These are phyloP conservation scores for Calonectria hawksworthii DNA, from an alignment of 2,329 filamentous ascomycete species.

Conservation along the genomic window DNA sequence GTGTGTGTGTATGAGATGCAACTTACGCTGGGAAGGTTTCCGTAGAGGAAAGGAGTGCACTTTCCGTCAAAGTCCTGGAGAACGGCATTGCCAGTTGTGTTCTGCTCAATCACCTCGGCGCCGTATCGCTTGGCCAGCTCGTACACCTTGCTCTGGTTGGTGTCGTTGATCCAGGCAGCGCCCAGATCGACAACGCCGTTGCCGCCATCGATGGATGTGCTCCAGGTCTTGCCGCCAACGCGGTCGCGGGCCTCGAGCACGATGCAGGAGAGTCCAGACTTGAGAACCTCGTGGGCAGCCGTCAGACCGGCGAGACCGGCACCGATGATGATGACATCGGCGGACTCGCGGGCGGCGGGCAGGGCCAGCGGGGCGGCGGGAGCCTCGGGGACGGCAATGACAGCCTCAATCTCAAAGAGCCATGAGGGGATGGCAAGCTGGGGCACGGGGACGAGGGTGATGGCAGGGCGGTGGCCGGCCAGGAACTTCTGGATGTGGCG, in stretches of 20 bases:
- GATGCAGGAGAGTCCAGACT: slow-evolving; percentile 52
- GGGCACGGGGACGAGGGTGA: slow-evolving; percentile 58
- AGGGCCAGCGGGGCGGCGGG: slow-evolving; percentile 10
- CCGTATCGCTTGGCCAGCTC: slow-evolving; percentile 55
- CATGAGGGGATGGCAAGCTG: slow-evolving; percentile 54
- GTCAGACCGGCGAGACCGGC: slow-evolving; percentile 56
- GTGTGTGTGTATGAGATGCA: background rate
- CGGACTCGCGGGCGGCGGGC: slow-evolving; percentile 17
- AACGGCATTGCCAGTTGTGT: slow-evolving; percentile 58
- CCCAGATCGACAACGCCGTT: slow-evolving; percentile 63
- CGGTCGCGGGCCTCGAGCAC: slow-evolving; percentile 64
- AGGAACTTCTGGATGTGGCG: slow-evolving; percentile 55
- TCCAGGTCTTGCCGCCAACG: slow-evolving; percentile 66
- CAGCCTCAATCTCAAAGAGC: slow-evolving; percentile 61
- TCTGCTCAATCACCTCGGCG: slow-evolving; percentile 61
- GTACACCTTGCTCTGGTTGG: slow-evolving; percentile 62
- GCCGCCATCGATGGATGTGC: slow-evolving; percentile 45
- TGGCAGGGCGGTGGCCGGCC: slow-evolving; percentile 55
- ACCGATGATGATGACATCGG: slow-evolving; percentile 56
- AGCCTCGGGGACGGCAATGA: slow-evolving; percentile 43
- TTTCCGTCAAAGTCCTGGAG: slow-evolving; percentile 57
- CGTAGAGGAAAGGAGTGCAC: slow-evolving; percentile 26
- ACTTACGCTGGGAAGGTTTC: slow-evolving; percentile 34
- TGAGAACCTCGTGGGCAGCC: slow-evolving; percentile 51
- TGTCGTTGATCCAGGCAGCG: slow-evolving; percentile 72